phyloP scores from a whole-genome alignment of 2,329 filamentous ascomycete genomes.

The Diaporthe citriasiana region DNA sequence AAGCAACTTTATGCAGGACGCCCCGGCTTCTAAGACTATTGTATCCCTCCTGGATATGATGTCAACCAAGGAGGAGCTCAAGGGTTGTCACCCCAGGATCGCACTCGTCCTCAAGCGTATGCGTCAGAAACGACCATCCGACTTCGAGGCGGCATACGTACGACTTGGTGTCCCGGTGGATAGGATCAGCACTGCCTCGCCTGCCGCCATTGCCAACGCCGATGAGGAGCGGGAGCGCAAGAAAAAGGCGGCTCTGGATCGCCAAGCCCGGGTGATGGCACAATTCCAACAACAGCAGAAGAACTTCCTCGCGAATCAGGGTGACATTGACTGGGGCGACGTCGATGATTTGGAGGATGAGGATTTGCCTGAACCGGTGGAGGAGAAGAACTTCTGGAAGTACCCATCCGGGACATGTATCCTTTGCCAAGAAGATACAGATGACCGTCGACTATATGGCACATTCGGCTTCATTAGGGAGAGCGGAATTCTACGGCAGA shows the following conservation, averaged over 20 bases:
- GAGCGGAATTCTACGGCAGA: slow-evolving; percentile 89
- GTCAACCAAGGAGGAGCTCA: slow-evolving; percentile 79
- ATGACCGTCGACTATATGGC: slow-evolving; percentile 89
- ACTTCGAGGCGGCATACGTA: slow-evolving; percentile 78
- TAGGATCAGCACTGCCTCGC: slow-evolving; percentile 84
- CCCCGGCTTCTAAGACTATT: slow-evolving; percentile 72
- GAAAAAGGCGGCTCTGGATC: slow-evolving; percentile 90
- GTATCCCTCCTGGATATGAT: slow-evolving; percentile 74
- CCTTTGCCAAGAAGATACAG: slow-evolving; percentile 94
- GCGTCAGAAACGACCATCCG: slow-evolving; percentile 82
- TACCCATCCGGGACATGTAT: slow-evolving; percentile 96
- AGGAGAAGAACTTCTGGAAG: slow-evolving; percentile 85
- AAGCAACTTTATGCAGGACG: slow-evolving; percentile 71
- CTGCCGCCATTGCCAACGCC: slow-evolving; percentile 74
- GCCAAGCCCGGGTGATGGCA: slow-evolving; percentile 95
- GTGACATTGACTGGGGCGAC: slow-evolving; percentile 89
- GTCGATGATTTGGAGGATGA: slow-evolving; percentile 83
- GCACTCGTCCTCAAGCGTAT: slow-evolving; percentile 85
- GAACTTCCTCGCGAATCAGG: slow-evolving; percentile 91
- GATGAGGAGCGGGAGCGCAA: slow-evolving; percentile 85
- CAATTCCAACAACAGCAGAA: slow-evolving; percentile 98
- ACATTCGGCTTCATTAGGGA: slow-evolving; percentile 92
- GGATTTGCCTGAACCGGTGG: slow-evolving; percentile 68
- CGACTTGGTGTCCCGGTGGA: slow-evolving; percentile 79
- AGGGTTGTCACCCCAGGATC: slow-evolving; percentile 87